A percentile compares a stretch with the other conserved stretches of the same genome.
Conservation (phyloP, 805 yeast species). For the Tetrapisispora taiwanensis region DNA sequence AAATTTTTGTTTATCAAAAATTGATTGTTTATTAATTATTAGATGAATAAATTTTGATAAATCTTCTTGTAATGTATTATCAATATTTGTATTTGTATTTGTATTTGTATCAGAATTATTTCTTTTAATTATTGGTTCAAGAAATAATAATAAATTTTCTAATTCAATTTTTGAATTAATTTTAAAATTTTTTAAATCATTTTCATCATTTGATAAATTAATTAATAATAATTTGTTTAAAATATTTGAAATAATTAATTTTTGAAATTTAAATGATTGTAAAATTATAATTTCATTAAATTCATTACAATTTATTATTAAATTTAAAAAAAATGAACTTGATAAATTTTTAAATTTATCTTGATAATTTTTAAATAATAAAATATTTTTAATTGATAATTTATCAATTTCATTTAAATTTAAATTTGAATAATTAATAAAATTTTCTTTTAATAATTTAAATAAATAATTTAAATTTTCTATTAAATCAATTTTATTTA, state of each 20-base stretch:
- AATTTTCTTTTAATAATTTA: slow-evolving; percentile 38
- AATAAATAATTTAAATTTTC: slow-evolving; percentile 52
- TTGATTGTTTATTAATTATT: slow-evolving; percentile 31
- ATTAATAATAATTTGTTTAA: slow-evolving; percentile 20
- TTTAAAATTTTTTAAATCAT: not conserved
- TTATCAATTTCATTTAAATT: slow-evolving; percentile 6
- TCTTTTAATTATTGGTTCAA: slow-evolving; percentile 13
- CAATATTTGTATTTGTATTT: not conserved
- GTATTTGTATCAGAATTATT: not conserved
- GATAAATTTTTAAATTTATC: not conserved
- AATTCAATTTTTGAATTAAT: slow-evolving; percentile 16
- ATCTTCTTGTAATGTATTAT: slow-evolving; percentile 36
- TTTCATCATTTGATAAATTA: not conserved
- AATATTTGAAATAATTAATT: slow-evolving; percentile 45
- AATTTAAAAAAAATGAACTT: slow-evolving; percentile 9
- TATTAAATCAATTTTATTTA: slow-evolving; percentile 36
- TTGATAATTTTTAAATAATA: slow-evolving; percentile 1
- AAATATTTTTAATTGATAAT: slow-evolving; percentile 1
- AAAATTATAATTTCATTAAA: slow-evolving; percentile 15
- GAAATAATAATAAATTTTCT: slow-evolving; percentile 14
- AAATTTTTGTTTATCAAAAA: not conserved
- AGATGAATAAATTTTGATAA: slow-evolving; percentile 64
- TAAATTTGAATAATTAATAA: slow-evolving; percentile 28
- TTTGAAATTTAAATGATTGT: slow-evolving; percentile 33
- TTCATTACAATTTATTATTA: slow-evolving; percentile 18